Percentiles rank a stretch among this genome's conserved stretches.
Evolutionary conservation across 176 grass and related monocot genomes (phyloP).

Genomic region (Oryza meridionalis): DNA sequence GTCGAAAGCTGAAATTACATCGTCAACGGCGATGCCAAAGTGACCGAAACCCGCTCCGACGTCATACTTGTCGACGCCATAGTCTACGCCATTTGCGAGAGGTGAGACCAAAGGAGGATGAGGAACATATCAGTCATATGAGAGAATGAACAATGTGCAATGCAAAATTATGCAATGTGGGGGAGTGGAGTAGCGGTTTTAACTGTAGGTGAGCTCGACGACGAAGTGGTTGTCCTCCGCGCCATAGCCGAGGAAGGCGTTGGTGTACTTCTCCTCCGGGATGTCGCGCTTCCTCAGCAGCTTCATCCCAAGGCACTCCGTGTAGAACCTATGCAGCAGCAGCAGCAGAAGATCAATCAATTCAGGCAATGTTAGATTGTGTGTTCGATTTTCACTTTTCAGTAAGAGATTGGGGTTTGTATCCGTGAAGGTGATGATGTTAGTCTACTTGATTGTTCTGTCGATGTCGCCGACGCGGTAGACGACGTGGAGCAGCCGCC

Average conservation of each 20-base stretch:
- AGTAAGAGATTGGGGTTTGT: neutral
- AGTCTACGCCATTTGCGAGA: conserved; percentile 51
- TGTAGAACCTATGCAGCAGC: conserved; percentile 69
- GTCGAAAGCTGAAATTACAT: conserved; percentile 38
- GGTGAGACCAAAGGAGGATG: no score
- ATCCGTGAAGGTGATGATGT: neutral
- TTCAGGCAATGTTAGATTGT: neutral
- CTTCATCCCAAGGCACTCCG: conserved; percentile 93
- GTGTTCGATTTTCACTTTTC: neutral
- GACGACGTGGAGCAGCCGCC: conserved; percentile 83
- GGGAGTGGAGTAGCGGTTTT: neutral
- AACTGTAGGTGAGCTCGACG: conserved; percentile 87
- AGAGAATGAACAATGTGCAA: neutral
- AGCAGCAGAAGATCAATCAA: neutral
- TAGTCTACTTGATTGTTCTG: conserved; percentile 72
- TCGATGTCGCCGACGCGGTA: conserved; percentile 88
- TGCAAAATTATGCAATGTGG: neutral
- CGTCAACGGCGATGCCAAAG: conserved; percentile 76
- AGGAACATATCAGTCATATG: neutral
- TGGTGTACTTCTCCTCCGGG: conserved; percentile 80
- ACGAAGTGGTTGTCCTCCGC: conserved; percentile 84
- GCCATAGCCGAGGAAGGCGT: conserved; percentile 88
- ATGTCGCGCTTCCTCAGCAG: conserved; percentile 85
- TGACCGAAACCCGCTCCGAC: conserved; percentile 73
- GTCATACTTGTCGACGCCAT: conserved; percentile 81